These are phyloP conservation scores for Alloteropsis angusta DNA, from an alignment of 202 grass and related monocot species.

Conservation along the genomic window DNA sequence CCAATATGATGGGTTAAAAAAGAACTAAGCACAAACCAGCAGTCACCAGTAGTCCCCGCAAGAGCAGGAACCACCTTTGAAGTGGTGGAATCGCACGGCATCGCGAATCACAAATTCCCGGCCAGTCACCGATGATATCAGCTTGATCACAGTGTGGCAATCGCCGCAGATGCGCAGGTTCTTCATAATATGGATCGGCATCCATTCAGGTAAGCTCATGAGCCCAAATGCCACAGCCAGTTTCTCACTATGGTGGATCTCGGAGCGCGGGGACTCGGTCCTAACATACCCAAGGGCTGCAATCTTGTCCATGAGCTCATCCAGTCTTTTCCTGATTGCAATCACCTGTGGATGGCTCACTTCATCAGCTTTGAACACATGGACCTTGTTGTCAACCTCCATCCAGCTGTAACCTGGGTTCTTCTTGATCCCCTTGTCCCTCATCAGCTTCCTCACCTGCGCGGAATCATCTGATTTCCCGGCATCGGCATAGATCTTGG, in stretches of 20 bases:
- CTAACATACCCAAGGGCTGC: conserved; percentile 44
- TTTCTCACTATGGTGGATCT: conserved; percentile 78
- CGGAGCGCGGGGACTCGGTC: conserved; percentile 20
- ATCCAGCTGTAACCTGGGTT: conserved; percentile 89
- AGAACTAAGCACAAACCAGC: neutral
- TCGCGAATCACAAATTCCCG: conserved; percentile 71
- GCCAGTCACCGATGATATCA: conserved; percentile 50
- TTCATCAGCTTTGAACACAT: conserved; percentile 82
- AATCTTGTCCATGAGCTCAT: conserved; percentile 66
- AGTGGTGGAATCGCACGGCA: conserved; percentile 76
- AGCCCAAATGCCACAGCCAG: conserved; percentile 77
- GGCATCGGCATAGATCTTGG: conserved; percentile 73
- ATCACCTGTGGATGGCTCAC: conserved; percentile 59
- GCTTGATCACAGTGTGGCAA: conserved; percentile 79
- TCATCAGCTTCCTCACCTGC: conserved; percentile 74
- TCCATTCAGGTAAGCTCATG: conserved; percentile 58
- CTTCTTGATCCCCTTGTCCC: conserved; percentile 76
- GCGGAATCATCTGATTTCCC: conserved; percentile 74
- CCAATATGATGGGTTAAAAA: neutral
- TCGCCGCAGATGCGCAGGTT: conserved; percentile 78
- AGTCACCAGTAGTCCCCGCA: conserved; percentile 77
- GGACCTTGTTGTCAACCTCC: conserved; percentile 64
- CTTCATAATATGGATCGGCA: conserved; percentile 84
- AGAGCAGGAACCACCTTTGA: conserved; percentile 66
- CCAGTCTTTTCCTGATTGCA: conserved; percentile 44